phyloP scores from a whole-genome alignment of 192 early-diverging fungal genomes.

The Umbelopsis isabellina region DNA sequence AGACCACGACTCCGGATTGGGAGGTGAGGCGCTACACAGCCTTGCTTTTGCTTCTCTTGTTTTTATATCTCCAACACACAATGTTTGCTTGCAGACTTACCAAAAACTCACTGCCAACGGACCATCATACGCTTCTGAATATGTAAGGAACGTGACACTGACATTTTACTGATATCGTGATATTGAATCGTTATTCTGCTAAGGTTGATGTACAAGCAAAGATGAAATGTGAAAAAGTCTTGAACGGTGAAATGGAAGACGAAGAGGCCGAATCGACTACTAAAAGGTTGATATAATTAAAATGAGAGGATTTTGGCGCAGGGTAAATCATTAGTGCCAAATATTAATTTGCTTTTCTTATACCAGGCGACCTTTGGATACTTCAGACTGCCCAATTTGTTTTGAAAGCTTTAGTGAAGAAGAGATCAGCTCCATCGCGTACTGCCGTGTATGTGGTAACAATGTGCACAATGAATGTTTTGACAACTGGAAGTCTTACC shows the following conservation, averaged over 20 bases:
- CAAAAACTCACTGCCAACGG: not conserved
- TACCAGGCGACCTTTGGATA: constrained; percentile 29
- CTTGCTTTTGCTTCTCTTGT: not conserved
- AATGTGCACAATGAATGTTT: constrained; percentile 33
- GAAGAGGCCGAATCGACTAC: not conserved
- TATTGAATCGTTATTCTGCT: not conserved
- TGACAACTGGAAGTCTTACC: constrained; percentile 19
- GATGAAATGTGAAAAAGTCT: not conserved
- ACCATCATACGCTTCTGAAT: not conserved
- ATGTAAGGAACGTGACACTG: not conserved
- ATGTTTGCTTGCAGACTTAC: not conserved
- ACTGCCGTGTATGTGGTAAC: constrained; percentile 27
- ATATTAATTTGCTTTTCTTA: not conserved
- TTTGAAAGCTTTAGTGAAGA: constrained; percentile 31
- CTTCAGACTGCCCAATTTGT: constrained; percentile 35
- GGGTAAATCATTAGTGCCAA: not conserved
- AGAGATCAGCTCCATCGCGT: constrained; percentile 9
- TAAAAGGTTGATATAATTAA: not conserved
- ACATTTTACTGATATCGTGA: not conserved
- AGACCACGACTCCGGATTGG: not conserved
- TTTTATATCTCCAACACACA: not conserved
- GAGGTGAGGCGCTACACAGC: not conserved
- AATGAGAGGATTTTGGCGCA: too few relatives aligned
- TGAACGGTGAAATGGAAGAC: not conserved
- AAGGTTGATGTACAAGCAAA: not conserved